phyloP scores from a whole-genome alignment of 352 stramenopile genomes.

The Globisporangium nunn region DNA sequence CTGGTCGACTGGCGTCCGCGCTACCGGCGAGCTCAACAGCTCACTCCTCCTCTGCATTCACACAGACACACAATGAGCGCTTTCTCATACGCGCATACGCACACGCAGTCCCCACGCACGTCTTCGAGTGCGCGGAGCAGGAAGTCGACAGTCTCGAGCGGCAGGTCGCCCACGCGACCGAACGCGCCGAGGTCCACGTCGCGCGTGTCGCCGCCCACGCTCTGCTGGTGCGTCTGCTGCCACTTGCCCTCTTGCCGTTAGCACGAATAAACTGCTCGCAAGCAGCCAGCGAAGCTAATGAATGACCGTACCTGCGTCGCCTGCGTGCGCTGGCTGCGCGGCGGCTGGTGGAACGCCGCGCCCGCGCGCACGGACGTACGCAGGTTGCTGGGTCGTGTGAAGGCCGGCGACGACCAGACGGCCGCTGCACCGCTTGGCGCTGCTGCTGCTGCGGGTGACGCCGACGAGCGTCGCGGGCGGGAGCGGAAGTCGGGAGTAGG shows the following conservation, averaged over 20 bases:
- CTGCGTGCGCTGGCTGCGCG: conserved; percentile 15
- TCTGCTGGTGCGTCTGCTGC: neutral
- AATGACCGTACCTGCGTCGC: conserved; percentile 18
- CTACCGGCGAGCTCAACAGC: conserved; percentile 14
- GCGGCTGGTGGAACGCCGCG: conserved; percentile 21
- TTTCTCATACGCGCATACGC: neutral
- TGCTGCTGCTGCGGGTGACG: conserved; percentile 5
- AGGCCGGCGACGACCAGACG: conserved; percentile 32
- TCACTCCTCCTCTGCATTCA: conserved; percentile 33
- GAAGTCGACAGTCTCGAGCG: conserved; percentile 59
- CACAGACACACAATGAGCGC: conserved; percentile 1
- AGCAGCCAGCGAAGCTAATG: neutral
- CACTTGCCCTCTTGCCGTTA: neutral
- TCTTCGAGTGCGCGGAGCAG: conserved; percentile 61
- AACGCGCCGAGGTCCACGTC: conserved; percentile 31
- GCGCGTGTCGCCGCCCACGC: neutral
- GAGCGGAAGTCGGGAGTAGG: no score
- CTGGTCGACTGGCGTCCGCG: neutral
- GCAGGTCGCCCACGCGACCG: conserved; percentile 40
- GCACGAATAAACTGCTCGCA: no score
- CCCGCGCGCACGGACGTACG: conserved; percentile 24
- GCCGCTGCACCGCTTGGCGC: neutral
- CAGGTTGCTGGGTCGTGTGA: conserved; percentile 43
- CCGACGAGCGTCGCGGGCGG: conserved; percentile 14
- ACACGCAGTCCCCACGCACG: conserved; percentile 16